Conservation (phyloP, 1,139 yeast genomes). For the Debaryomyces subglobosus region DNA sequence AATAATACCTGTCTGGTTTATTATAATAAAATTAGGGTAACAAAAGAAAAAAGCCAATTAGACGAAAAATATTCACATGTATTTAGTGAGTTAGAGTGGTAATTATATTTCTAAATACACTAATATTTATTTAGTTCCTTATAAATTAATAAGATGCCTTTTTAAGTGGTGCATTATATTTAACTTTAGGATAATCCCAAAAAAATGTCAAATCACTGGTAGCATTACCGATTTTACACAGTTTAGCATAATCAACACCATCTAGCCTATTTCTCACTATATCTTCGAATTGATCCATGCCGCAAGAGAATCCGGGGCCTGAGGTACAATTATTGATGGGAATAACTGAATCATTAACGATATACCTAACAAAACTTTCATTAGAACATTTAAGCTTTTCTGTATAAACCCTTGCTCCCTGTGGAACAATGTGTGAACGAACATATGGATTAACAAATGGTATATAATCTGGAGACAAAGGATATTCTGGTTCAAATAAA, state of each 20-base stretch:
- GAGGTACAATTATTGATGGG: conserved; percentile 53
- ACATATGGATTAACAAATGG: conserved; percentile 47
- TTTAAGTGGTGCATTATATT: conserved; percentile 31
- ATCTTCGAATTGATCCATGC: conserved; percentile 39
- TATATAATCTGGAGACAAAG: conserved; percentile 26
- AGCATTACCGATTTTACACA: conserved; percentile 41
- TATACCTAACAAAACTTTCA: conserved; percentile 46
- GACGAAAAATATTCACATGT: conserved; percentile 3
- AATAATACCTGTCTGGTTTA: conserved; percentile 36
- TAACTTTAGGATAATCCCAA: conserved; percentile 35
- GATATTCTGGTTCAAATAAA: conserved; percentile 36
- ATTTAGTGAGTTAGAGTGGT: conserved; percentile 17
- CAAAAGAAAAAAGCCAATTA: conserved; percentile 12
- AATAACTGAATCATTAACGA: conserved; percentile 59
- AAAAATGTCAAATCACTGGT: conserved; percentile 39
- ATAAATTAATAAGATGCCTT: conserved; percentile 17
- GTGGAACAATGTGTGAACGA: conserved; percentile 54
- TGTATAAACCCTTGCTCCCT: conserved; percentile 55
- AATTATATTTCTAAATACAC: too few relatives aligned
- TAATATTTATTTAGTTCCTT: neutral
- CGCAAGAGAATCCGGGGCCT: conserved; percentile 65
- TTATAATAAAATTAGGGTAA: conserved; percentile 25
- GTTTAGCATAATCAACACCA: conserved; percentile 28
- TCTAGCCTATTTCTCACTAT: conserved; percentile 33
- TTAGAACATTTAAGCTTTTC: conserved; percentile 52